Evolutionary conservation across 768 basidiomycete genomes (phyloP).

Genomic region (Lactarius evosmus): DNA sequence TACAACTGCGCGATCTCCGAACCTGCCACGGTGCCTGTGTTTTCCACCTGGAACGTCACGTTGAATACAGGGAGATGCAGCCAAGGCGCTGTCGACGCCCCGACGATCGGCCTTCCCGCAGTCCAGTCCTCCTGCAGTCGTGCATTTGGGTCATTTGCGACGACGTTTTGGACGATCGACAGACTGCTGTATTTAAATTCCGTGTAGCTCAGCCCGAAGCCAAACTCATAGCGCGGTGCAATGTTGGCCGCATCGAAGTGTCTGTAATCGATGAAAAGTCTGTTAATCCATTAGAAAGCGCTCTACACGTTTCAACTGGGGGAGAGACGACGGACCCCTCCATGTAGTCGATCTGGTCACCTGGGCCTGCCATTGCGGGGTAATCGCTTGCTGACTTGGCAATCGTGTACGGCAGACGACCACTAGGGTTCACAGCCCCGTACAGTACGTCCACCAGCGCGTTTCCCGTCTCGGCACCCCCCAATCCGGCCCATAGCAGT

Average conservation of each 20-base stretch:
- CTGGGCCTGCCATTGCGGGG: conserved; percentile 37
- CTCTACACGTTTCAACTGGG: conserved; percentile 28
- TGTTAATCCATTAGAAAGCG: neutral
- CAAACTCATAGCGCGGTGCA: conserved; percentile 82
- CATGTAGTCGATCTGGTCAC: conserved; percentile 47
- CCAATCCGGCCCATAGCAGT: conserved; percentile 52
- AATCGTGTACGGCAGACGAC: too few relatives aligned
- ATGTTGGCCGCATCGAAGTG: conserved; percentile 56
- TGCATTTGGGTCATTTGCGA: conserved; percentile 36
- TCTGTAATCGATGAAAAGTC: conserved; percentile 37
- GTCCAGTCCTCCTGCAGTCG: conserved; percentile 53
- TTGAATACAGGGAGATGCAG: conserved; percentile 62
- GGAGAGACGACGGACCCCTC: conserved; percentile 41
- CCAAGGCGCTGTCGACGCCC: conserved; percentile 64
- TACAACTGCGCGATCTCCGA: conserved; percentile 79
- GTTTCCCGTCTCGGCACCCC: conserved; percentile 64
- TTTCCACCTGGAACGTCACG: conserved; percentile 62
- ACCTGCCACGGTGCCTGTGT: conserved; percentile 61
- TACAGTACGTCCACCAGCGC: conserved; percentile 75
- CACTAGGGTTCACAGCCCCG: conserved; percentile 72
- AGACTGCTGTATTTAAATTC: conserved; percentile 69
- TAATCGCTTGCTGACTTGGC: conserved; percentile 56
- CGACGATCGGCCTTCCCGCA: conserved; percentile 52
- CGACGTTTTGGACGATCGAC: conserved; percentile 41
- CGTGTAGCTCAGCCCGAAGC: conserved; percentile 86